Conservation (phyloP, 2,329 filamentous ascomycete species). For the Aspergillus awamori region DNA sequence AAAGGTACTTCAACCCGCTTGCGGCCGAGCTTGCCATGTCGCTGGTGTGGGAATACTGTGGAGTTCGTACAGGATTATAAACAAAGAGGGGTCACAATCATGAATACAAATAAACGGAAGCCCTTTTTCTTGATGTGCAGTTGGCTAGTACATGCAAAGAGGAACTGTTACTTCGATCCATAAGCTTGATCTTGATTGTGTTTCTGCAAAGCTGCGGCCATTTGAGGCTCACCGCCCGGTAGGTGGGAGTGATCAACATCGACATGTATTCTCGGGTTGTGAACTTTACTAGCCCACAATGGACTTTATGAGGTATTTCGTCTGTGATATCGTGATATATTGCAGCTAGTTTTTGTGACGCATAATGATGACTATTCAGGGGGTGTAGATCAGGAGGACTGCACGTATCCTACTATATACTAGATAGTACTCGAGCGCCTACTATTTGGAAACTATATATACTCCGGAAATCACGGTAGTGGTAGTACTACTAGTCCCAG, state of each 20-base stretch:
- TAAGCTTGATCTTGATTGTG: neutral
- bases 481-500: no score
- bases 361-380: no score
- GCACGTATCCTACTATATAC: no score
- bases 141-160: neutral
- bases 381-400: no score
- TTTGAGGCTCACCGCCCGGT: neutral
- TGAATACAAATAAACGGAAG: neutral
- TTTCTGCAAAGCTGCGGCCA: neutral
- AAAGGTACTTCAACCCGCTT: conserved; percentile 39
- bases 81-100: neutral
- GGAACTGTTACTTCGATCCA: neutral
- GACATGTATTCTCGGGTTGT: no score
- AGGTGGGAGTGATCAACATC: neutral
- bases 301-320: no score
- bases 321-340: no score
- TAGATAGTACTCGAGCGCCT: no score
- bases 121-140: neutral
- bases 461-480: no score
- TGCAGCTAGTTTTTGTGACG: no score
- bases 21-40: conserved; percentile 30
- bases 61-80: neutral
- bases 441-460: no score
- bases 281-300: no score
- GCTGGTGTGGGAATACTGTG: neutral